A percentile compares a stretch with the other conserved stretches of the same genome.
Conservation (phyloP, 495 filamentous ascomycete genomes). For the Neurospora sp. region DNA sequence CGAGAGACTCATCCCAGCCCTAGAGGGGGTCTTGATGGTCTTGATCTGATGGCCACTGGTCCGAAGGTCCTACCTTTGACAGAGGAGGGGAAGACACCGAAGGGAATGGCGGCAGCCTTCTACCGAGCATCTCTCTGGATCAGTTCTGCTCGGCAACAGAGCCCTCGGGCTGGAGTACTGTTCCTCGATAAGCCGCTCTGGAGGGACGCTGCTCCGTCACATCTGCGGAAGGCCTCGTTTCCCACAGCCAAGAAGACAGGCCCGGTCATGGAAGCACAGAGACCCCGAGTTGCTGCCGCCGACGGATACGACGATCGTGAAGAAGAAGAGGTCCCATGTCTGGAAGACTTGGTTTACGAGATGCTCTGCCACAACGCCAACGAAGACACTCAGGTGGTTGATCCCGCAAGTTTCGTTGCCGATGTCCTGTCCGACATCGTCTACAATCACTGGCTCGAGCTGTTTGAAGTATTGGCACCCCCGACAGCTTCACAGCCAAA, state of each 20-base stretch:
- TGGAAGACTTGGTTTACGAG: constrained; percentile 17
- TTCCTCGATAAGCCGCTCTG: constrained; percentile 20
- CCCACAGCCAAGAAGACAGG: neutral
- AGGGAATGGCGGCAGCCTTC: constrained; percentile 12
- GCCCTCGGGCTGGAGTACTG: constrained; percentile 13
- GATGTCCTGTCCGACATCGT: constrained; percentile 16
- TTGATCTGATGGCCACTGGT: constrained; percentile 4
- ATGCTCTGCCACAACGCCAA: constrained; percentile 4
- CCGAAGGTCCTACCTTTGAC: constrained; percentile 4
- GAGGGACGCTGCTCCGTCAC: constrained; percentile 3
- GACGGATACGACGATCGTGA: neutral
- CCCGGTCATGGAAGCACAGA: neutral
- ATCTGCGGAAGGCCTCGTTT: constrained; percentile 3
- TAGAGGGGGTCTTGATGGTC: neutral
- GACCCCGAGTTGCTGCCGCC: neutral
- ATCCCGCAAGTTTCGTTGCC: neutral
- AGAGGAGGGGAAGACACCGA: neutral
- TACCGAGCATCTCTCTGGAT: constrained; percentile 24
- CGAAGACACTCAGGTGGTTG: constrained; percentile 1
- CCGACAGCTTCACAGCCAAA: neutral
- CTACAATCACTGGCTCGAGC: constrained; percentile 23
- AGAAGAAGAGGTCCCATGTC: constrained; percentile 5
- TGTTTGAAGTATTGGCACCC: constrained; percentile 22
- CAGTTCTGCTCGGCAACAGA: neutral
- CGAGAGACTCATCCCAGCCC: neutral